Base-by-base conservation (phyloP, 78 protist genomes). In the Goniomonas avonlea region DNA sequence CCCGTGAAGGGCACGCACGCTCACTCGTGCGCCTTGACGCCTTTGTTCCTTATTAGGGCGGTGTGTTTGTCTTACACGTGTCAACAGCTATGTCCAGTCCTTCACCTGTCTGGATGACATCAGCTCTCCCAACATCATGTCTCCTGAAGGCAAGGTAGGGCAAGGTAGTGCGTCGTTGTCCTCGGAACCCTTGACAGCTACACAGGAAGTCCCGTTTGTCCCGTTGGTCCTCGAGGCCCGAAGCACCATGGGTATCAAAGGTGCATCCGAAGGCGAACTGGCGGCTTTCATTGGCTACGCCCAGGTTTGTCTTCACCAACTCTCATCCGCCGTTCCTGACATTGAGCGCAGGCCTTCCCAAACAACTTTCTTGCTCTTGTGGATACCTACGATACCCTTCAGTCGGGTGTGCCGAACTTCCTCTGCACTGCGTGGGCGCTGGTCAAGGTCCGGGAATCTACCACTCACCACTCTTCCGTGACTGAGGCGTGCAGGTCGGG, bases 221-320 rank as follows among this genome's bases (percentile, higher is more conserved):
- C 81, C 74, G 13, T 20, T 82, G 35, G 84, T 83, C 7, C 25
- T 31, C 34, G 27, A 77, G 32, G 61, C 25, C 25, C 21, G 83
- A 15, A 25, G 59, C 5, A 82, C 80, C 50, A 31, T 77, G 5
- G 87, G 81, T 0, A 55, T 37, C 29, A 7, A 15, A 5, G 13
- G 31, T 13, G 84, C 94, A 9, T 45, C 78, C 73, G 48, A 77
- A 4, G 82, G 88, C 17, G 97, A 91, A 78, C 87, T 94, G 27
- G 91, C 87, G 0, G 98, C 98, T 1, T 94, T 94, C 60, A 38
- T 58, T n/a, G 89, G 92, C n/a, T 94, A 91, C 80, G 31, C 48
- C 70, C 70, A 61, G 53, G 53, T 45, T 45, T 1, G 39, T 5
- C 65, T 58, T 27, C 65, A 13, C 32, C 65, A 1, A n/a, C 38